Base-by-base conservation (phyloP, 495 filamentous ascomycete species). In the Penicillium mononematosum region DNA sequence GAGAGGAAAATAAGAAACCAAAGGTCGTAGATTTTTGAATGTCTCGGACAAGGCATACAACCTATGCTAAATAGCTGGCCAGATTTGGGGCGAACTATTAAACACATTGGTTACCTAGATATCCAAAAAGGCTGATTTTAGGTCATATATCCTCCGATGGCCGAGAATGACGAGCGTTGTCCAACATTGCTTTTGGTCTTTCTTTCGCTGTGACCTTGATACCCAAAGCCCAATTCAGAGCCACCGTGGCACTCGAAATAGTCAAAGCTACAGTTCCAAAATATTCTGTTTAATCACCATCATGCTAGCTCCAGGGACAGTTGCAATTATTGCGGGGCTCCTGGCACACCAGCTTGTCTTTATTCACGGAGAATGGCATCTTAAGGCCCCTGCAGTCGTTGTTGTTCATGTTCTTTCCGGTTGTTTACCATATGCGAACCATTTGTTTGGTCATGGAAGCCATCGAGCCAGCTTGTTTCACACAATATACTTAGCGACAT, bases 281-380 rank as follows among this genome's bases (percentile, higher is more conserved):
- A 34, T 12, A 34, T 14, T 34, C 31, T 12, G 6, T 17, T 39
- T 11, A 16, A 14, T 29, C 5, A 10, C 19, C 6, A 22, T n/a
- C 3, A 53, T 53, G 50, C n/a, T 29, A 53, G 11, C 20, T 2
- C 24, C 50, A 11, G 24, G 29, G 17, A 16, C 14, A 27, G 10
- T 53, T 14, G 55, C 55, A 6, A 38, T 53, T 24, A 7, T 57
- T 6, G 19, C 25, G 20, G 65, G 65, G 7, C 7, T 68, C 7
- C 32, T 67, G 8, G 53, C 54, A 43, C 63, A 66, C 29, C 4
- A 11, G 0, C 19, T 55, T 14, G 25, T 62, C 29, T 66, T 62
- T 38, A 66, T 65, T 41, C 48, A 55, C 3, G 63, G 54, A 16
- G 63, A 66, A 47, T 60, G 63, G 58, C 63, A 65, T 25, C 34